Evolutionary conservation across 169 alveolate species (phyloP), one percentile per base, ranked within the genome.

Genomic region (Cryptosporidium andersoni): DNA sequence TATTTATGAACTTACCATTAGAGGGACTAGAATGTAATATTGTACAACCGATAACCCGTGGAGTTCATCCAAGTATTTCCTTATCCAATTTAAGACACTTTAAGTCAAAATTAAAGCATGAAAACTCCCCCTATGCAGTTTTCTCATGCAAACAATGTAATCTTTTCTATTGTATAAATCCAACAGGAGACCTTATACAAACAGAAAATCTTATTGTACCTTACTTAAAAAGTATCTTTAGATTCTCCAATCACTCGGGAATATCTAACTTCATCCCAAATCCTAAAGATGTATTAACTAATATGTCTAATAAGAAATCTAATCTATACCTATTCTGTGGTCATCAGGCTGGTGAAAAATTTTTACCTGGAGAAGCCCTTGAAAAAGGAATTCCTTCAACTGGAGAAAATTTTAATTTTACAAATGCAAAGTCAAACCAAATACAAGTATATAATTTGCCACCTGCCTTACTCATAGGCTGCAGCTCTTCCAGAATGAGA

Each of bases 291-390:
- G 14, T 74, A n/a, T 58, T 74, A 68, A 53, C 45, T 45, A 48
- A 58, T 43, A 74, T 74, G 16, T 8, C 49, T 3, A 6, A 58
- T 25, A 42, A 74, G 9, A 36, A 25, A 14, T 36, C 63, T n/a
- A 74, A 74, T 58, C 67, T 74, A 37, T 74, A 74, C 47, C 74
- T 74, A 9, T 74, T 58, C 34, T 74, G 85, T 60, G 85, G 85
- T 16, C 85, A 74, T 43, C 85, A 74, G 49, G 85, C 85, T 3
- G 85, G 85, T 2, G 85, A 74, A 60, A 74, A 42, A 49, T 74
- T 58, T 58, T 58, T 74, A 5, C 66, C 55, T 39, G 85, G 85
- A 4, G 85, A 74, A 51, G 39, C 14, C 7, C 16, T 74, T 42
- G 85, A 74, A 74, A 74, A 63, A 25, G 85, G 85, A 43, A 58